These are phyloP conservation scores for Aspergillus sclerotiicarbonarius DNA, from an alignment of 495 filamentous ascomycete species.

Conservation along the genomic window DNA sequence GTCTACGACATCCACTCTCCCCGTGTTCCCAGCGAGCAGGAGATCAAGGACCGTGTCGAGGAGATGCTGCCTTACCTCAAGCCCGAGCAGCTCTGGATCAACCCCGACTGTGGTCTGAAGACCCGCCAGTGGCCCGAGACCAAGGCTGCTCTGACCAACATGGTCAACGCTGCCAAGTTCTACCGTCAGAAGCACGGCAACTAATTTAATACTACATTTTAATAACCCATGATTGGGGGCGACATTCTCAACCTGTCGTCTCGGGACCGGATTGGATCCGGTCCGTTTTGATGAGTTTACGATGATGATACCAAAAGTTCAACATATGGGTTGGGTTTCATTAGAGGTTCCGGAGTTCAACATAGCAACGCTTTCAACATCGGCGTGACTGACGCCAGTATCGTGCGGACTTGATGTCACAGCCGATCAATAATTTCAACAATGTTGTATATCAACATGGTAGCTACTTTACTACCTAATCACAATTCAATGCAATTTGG, in stretches of 20 bases:
- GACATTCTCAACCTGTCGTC: conserved; percentile 47
- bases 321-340: conserved; percentile 48
- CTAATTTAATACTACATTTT: conserved; percentile 30
- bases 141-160: conserved; percentile 84
- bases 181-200: conserved; percentile 85
- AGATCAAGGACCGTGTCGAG: conserved; percentile 94
- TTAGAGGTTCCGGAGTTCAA: conserved; percentile 52
- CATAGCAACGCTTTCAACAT: conserved; percentile 61
- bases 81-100: conserved; percentile 96
- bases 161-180: conserved; percentile 95
- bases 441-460: conserved; percentile 26
- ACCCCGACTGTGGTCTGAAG: conserved; percentile 99
- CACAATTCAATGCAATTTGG: neutral
- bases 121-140: conserved; percentile 96
- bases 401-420: conserved; percentile 11
- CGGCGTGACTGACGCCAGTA: conserved; percentile 40
- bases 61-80: conserved; percentile 96
- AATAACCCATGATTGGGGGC: conserved; percentile 26
- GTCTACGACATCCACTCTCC: conserved; percentile 99
- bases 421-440: conserved; percentile 29
- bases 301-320: conserved; percentile 55
- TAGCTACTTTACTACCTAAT: conserved; percentile 8
- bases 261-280: conserved; percentile 29
- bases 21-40: conserved; percentile 88
- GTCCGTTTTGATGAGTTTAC: conserved; percentile 43